Evolutionary conservation across 768 basidiomycete genomes (phyloP).

Genomic region (Lactarius quietus): DNA sequence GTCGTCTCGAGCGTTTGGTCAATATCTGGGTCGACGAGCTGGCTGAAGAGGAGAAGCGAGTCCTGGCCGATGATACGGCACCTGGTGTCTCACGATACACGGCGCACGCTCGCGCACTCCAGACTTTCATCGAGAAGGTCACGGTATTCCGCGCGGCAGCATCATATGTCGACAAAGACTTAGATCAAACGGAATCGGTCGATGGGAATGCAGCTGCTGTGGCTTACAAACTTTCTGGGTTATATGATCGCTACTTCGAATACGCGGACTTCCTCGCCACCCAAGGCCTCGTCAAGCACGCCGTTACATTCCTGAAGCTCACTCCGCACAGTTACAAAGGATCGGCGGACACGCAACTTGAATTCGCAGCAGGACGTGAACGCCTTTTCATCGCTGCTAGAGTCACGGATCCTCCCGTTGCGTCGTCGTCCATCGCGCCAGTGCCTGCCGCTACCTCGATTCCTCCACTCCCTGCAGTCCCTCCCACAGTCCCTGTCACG

Average conservation of each 20-base stretch:
- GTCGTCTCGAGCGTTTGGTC: constrained; percentile 80
- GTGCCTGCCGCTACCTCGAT: constrained; percentile 21
- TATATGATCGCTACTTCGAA: constrained; percentile 95
- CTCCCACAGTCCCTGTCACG: constrained; percentile 24
- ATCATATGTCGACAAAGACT: constrained; percentile 70
- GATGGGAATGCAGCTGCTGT: constrained; percentile 45
- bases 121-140: constrained; percentile 95
- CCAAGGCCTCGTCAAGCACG: constrained; percentile 86
- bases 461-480: constrained; percentile 27
- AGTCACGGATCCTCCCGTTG: constrained; percentile 28
- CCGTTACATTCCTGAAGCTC: constrained; percentile 70
- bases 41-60: constrained; percentile 70
- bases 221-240: constrained; percentile 74
- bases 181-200: constrained; percentile 39
- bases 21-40: constrained; percentile 92
- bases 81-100: constrained; percentile 60
- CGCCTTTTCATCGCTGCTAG: constrained; percentile 43
- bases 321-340: constrained; percentile 79
- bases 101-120: constrained; percentile 79
- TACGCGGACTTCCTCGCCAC: constrained; percentile 90
- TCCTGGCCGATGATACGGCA: constrained; percentile 41
- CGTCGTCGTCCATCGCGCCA: constrained; percentile 28
- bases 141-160: constrained; percentile 90
- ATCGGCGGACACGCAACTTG: constrained; percentile 39
- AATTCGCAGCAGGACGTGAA: constrained; percentile 44